These are phyloP conservation scores for Nothopassalora personata DNA, from an alignment of 2,329 filamentous ascomycete genomes.

Conservation along the genomic window DNA sequence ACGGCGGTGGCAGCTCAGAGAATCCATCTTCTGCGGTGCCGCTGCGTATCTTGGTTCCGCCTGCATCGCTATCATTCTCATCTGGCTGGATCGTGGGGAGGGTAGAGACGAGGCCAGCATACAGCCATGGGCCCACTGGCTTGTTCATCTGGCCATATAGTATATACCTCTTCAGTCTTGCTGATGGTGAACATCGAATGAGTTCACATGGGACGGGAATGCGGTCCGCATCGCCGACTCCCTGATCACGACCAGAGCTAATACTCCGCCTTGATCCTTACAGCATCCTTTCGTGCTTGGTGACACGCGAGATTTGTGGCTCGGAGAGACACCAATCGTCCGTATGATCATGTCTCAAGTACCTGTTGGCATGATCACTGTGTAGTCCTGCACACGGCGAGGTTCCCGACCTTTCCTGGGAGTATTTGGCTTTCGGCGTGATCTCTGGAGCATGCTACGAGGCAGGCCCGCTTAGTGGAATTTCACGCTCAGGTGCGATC, in stretches of 20 bases:
- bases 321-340: no score
- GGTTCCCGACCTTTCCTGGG: background rate
- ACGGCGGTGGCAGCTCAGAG: constrained; percentile 29
- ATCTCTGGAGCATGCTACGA: background rate
- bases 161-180: background rate
- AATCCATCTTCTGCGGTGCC: constrained; percentile 4
- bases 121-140: constrained; percentile 45
- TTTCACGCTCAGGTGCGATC: no score
- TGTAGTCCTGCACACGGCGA: no score
- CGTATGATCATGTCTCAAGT: no score
- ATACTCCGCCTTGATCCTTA: no score
- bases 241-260: no score
- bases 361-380: no score
- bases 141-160: background rate
- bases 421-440: background rate
- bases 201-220: background rate
- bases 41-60: constrained; percentile 42
- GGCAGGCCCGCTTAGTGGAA: background rate
- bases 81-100: constrained; percentile 52
- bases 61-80: constrained; percentile 24
- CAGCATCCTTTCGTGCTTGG: no score
- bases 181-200: background rate
- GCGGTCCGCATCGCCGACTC: background rate
- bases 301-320: no score
- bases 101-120: constrained; percentile 50